Conservation (phyloP, 2,329 filamentous ascomycete species). For the Zymoseptoria passerinii region DNA sequence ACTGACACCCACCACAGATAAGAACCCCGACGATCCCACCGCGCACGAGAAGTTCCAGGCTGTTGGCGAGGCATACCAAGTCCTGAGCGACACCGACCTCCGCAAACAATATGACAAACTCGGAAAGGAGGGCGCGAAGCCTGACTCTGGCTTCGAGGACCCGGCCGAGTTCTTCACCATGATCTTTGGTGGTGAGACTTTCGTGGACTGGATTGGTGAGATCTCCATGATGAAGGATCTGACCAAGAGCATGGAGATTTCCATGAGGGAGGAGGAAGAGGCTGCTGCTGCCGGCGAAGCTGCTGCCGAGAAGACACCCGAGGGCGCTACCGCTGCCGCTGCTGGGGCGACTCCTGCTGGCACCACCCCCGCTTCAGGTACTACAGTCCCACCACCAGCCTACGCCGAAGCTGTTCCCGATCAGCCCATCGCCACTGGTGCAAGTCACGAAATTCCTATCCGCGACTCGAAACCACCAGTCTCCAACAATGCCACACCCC, state of each 20-base stretch:
- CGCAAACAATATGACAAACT: constrained; percentile 92
- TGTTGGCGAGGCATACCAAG: constrained; percentile 65
- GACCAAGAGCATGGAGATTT: constrained; percentile 97
- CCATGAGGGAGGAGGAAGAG: constrained; percentile 70
- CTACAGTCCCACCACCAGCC: constrained; percentile 7
- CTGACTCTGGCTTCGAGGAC: constrained; percentile 84
- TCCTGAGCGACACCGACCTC: constrained; percentile 79
- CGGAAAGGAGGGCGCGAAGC: constrained; percentile 90
- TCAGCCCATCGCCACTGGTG: constrained; percentile 2
- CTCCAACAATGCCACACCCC: constrained; percentile 40
- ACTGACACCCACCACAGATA: constrained; percentile 52
- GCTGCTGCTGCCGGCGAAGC: constrained; percentile 45
- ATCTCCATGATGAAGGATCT: constrained; percentile 98
- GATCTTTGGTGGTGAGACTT: constrained; percentile 96
- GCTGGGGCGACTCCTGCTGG: constrained; percentile 11
- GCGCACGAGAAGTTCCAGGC: constrained; percentile 92
- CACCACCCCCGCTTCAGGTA: constrained; percentile 12
- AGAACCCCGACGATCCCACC: constrained; percentile 92
- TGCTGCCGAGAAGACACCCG: constrained; percentile 19
- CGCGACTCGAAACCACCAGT: constrained; percentile 16
- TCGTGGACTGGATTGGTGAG: constrained; percentile 93
- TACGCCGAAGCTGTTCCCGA: constrained; percentile 8
- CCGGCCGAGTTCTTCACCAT: constrained; percentile 96
- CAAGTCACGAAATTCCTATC: constrained; percentile 18
- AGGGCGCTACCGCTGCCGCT: constrained; percentile 46